phyloP scores from a whole-genome alignment of 2,329 filamentous ascomycete genomes.

The Curvularia eragrostidis region DNA sequence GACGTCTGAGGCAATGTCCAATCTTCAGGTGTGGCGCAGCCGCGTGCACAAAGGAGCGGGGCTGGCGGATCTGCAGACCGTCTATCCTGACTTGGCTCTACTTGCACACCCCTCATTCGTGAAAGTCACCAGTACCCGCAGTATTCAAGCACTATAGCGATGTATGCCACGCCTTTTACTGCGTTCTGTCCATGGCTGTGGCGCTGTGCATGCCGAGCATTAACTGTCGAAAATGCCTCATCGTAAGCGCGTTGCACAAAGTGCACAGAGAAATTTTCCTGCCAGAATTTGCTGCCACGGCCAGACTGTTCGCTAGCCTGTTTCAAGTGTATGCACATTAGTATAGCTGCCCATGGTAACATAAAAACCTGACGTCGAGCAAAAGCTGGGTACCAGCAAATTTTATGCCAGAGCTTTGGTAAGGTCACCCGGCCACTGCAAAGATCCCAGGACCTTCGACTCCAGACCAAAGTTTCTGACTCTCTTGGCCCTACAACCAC shows the following conservation, averaged over 20 bases:
- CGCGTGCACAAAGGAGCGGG: constrained; percentile 35
- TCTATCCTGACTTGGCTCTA: constrained; percentile 19
- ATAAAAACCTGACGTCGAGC: background rate
- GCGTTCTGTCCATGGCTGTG: background rate
- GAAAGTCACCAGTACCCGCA: constrained; percentile 6
- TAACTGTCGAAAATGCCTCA: background rate
- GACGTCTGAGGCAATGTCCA: constrained; percentile 36
- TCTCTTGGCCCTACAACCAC: background rate
- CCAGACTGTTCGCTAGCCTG: background rate
- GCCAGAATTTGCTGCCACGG: background rate
- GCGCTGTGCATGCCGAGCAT: background rate
- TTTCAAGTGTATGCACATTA: background rate
- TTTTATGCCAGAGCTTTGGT: background rate
- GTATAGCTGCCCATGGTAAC: background rate
- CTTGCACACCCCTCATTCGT: constrained; percentile 23
- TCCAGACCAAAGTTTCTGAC: background rate
- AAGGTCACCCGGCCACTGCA: background rate
- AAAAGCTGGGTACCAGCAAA: background rate
- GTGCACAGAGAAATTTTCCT: constrained; percentile 2
- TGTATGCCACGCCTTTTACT: constrained; percentile 14
- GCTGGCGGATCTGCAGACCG: constrained; percentile 21
- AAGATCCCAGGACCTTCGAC: background rate
- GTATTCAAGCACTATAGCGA: constrained; percentile 20
- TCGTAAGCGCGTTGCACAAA: background rate
- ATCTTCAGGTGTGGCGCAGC: constrained; percentile 36